Percentiles rank a stretch among this genome's conserved stretches.
These are phyloP conservation scores for Trichoderma sp. DNA, from an alignment of 2,329 filamentous ascomycete species.

Conservation along the genomic window DNA sequence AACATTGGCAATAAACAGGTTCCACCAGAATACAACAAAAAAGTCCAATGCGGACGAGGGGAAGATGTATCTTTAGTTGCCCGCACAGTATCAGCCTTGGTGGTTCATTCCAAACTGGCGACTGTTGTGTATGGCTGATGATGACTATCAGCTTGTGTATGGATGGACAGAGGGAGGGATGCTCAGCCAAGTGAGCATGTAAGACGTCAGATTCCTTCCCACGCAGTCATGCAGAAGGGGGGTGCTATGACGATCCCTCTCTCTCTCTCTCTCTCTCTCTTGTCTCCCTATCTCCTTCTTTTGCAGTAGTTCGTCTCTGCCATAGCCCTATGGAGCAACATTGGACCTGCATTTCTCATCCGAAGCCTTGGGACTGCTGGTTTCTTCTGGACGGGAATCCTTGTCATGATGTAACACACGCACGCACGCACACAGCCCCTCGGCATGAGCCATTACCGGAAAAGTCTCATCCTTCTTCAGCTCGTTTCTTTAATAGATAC, in stretches of 20 bases:
- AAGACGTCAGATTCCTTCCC: constrained; percentile 8
- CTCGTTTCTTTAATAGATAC: background rate
- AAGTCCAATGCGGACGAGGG: background rate
- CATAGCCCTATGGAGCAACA: constrained; percentile 14
- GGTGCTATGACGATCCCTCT: background rate
- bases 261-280: background rate
- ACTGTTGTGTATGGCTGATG: background rate
- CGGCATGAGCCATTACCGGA: constrained; percentile 17
- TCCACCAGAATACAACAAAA: background rate
- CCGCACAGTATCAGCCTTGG: background rate
- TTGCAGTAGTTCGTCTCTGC: background rate
- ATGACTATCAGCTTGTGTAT: background rate
- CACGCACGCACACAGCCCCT: background rate
- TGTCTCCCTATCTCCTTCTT: background rate
- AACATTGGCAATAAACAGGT: constrained; percentile 13
- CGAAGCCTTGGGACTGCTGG: background rate
- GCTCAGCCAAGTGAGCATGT: background rate
- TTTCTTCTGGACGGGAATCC: background rate
- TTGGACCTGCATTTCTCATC: constrained; percentile 22
- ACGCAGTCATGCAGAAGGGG: background rate
- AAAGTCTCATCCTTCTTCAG: background rate
- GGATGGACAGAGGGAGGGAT: background rate
- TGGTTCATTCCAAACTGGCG: constrained; percentile 3
- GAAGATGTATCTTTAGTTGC: background rate
- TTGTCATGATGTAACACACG: constrained; percentile 9